Base-by-base conservation (phyloP, 2,329 filamentous ascomycete genomes). In the Apiospora phragmitis region DNA sequence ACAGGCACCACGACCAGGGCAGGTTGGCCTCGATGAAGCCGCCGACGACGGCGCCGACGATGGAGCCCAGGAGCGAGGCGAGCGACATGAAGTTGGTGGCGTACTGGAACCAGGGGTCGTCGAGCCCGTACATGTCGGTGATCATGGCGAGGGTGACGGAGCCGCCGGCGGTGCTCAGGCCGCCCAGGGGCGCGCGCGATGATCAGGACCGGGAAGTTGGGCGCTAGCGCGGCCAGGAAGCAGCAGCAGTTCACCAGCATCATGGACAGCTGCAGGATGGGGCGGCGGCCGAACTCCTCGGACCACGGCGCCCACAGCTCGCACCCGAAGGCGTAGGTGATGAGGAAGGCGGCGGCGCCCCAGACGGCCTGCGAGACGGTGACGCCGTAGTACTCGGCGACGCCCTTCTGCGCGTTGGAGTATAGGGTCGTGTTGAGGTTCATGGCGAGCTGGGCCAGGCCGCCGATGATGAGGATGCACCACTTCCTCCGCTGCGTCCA, bases 271-370 rank as follows among this genome's bases (percentile, higher is more conserved):
- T 94, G 93, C 35, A 95, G 85, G 69, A 95, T 87, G 1, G 89
- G 89, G 84, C 89, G 91, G 67, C 93, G 88, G n/a, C 93, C 93
- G 66, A 94, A 85, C 77, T 95, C 93, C 79, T 96, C 93, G 62
- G 89, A 92, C 92, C 93, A 95, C 0, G 93, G 93, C 0, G 93
- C 93, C 93, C 93, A 95, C 0, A 95, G 85, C 81, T 95, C 93
- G 79, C 93, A 95, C 35, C 93, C 93, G 79, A 95, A 95, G 24
- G 93, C 93, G 79, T 95, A 95, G 1, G 91, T 80, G 59, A 95
- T 87, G 51, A 95, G 82, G 82, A 95, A 95, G 71, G 93, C 89
- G 82, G 92, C 91, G 70, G 92, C 92, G 77, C 93, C 93, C 72
- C 90, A 89, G 65, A 92, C 88, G 1, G 90, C 92, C 5, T 87